Conservation (phyloP, 2,329 filamentous ascomycete species). For the Rhynchosporium graminicola region DNA sequence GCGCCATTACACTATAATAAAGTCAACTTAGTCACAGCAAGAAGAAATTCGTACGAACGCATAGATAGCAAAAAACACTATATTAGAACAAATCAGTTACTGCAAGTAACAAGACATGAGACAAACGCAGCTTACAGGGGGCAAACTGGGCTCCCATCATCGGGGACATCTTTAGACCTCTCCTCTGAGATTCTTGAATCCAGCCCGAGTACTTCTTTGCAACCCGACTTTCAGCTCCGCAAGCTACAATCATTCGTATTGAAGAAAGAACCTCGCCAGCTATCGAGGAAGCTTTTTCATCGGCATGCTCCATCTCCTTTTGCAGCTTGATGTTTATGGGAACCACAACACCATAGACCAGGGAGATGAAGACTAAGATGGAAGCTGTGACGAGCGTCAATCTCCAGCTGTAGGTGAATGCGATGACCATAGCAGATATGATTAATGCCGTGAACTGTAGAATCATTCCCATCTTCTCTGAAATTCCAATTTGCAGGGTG, state of each 20-base stretch:
- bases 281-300: constrained; percentile 58
- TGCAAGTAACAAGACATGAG: not conserved
- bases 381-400: constrained; percentile 60
- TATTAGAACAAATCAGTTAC: constrained; percentile 13
- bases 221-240: constrained; percentile 59
- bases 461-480: constrained; percentile 61
- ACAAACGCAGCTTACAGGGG: constrained; percentile 36
- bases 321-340: constrained; percentile 57
- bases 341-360: constrained; percentile 51
- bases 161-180: constrained; percentile 52
- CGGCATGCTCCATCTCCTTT: constrained; percentile 49
- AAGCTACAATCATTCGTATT: constrained; percentile 63
- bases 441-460: constrained; percentile 57
- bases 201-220: constrained; percentile 54
- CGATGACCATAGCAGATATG: constrained; percentile 54
- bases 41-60: constrained; percentile 17
- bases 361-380: constrained; percentile 55
- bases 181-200: constrained; percentile 54
- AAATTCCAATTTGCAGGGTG: constrained; percentile 64
- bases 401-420: constrained; percentile 59
- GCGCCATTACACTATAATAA: constrained; percentile 50
- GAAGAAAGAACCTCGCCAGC: constrained; percentile 62
- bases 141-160: constrained; percentile 55
- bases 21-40: constrained; percentile 17
- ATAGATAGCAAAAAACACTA: constrained; percentile 43